A percentile compares a stretch with the other conserved stretches of the same genome.
Conservation (phyloP, 1,139 yeast species). For the Candida neerlandica region DNA sequence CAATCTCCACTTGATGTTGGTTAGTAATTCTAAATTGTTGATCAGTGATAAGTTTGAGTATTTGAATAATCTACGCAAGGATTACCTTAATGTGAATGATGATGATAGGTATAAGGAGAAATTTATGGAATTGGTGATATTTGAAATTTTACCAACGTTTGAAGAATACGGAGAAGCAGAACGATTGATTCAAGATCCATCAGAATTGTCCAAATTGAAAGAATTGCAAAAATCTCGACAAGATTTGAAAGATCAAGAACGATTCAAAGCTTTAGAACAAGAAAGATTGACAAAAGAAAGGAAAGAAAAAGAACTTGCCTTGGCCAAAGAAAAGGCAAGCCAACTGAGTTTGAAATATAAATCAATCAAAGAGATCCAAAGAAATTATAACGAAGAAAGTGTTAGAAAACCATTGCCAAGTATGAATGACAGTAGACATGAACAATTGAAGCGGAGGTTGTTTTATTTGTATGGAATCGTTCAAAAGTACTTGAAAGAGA, state of each 20-base stretch:
- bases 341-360: conserved; percentile 36
- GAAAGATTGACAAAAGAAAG: conserved; percentile 25
- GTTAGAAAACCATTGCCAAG: background rate
- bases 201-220: conserved; percentile 20
- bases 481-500: conserved; percentile 28
- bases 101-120: conserved; percentile 25
- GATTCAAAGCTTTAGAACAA: conserved; percentile 22
- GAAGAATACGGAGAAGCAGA: conserved; percentile 32
- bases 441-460: conserved; percentile 17
- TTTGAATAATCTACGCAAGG: conserved; percentile 18
- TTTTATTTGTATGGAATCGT: conserved; percentile 21
- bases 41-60: conserved; percentile 17
- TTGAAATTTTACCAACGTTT: conserved; percentile 38
- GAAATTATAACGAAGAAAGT: conserved; percentile 14
- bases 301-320: conserved; percentile 19
- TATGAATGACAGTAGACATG: conserved; percentile 13
- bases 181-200: conserved; percentile 26
- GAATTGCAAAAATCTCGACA: conserved; percentile 21
- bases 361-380: conserved; percentile 33
- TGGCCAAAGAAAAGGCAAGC: conserved; percentile 22
- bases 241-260: conserved; percentile 21
- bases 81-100: conserved; percentile 12
- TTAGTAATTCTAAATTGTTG: conserved; percentile 22
- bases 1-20: conserved; percentile 34
- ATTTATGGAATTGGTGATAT: conserved; percentile 36